Evolutionary conservation across 176 grass and related monocot species (phyloP).

Genomic region (Phyllostachys edulis): DNA sequence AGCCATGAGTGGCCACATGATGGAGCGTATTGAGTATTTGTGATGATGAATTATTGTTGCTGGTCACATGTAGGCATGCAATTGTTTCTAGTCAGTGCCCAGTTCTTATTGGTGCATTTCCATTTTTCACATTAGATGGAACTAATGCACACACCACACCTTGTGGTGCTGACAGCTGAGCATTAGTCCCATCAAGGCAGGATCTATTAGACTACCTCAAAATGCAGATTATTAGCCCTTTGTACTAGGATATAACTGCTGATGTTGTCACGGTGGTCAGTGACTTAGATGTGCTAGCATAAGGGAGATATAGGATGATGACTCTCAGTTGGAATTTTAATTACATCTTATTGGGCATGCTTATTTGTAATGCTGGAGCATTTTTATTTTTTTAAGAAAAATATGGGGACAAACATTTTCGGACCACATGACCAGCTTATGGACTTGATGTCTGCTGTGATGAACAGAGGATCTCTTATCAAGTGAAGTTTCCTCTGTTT

Average conservation of each 20-base stretch:
- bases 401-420: neutral
- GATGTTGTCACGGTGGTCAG: neutral
- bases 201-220: neutral
- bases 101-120: no score
- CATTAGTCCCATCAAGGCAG: neutral
- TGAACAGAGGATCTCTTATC: conserved; percentile 52
- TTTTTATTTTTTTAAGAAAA: neutral
- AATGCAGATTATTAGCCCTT: neutral
- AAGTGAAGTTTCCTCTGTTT: conserved; percentile 36
- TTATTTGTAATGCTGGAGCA: neutral
- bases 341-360: neutral
- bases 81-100: neutral
- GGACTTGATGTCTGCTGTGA: conserved; percentile 22
- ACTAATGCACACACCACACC: no score
- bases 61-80: neutral
- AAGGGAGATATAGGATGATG: neutral
- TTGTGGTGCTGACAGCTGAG: neutral
- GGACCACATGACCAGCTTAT: conserved; percentile 14
- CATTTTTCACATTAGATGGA: no score
- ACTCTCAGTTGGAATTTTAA: neutral
- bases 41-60: neutral
- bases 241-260: neutral
- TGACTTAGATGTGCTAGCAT: neutral
- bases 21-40: neutral
- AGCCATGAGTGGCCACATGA: neutral